Conservation (phyloP, 2,329 filamentous ascomycete genomes). For the Pseudocercospora cruenta region DNA sequence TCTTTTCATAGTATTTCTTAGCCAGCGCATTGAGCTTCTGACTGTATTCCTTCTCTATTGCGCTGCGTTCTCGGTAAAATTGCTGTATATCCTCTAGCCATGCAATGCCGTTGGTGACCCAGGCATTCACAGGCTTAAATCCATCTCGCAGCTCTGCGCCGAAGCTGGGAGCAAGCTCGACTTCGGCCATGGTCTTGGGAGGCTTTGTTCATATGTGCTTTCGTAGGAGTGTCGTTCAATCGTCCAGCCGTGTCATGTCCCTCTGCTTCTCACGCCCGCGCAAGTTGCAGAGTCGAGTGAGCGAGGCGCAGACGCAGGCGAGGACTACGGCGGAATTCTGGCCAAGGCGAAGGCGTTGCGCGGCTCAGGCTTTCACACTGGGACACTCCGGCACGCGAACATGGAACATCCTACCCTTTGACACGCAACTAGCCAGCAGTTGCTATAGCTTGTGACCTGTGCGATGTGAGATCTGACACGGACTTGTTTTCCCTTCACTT, state of each 20-base stretch:
- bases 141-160: constrained; percentile 97
- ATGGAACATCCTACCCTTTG: neutral
- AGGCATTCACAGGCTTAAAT: constrained; percentile 91
- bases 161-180: constrained; percentile 82
- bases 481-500: neutral
- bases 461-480: neutral
- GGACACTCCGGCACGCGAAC: neutral
- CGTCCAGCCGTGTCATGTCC: neutral
- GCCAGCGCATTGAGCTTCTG: constrained; percentile 83
- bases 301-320: constrained; percentile 6
- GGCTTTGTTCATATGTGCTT: neutral
- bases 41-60: constrained; percentile 96
- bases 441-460: neutral
- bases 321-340: neutral
- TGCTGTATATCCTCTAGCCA: constrained; percentile 97
- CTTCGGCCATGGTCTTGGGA: constrained; percentile 68
- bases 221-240: neutral
- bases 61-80: constrained; percentile 93
- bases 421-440: neutral
- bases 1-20: constrained; percentile 97
- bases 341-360: neutral
- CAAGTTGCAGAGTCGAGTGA: neutral
- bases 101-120: constrained; percentile 83
- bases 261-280: neutral
- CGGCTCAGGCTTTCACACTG: neutral